phyloP scores from a whole-genome alignment of 139 green algal genomes.

The Marvania coccoides region DNA sequence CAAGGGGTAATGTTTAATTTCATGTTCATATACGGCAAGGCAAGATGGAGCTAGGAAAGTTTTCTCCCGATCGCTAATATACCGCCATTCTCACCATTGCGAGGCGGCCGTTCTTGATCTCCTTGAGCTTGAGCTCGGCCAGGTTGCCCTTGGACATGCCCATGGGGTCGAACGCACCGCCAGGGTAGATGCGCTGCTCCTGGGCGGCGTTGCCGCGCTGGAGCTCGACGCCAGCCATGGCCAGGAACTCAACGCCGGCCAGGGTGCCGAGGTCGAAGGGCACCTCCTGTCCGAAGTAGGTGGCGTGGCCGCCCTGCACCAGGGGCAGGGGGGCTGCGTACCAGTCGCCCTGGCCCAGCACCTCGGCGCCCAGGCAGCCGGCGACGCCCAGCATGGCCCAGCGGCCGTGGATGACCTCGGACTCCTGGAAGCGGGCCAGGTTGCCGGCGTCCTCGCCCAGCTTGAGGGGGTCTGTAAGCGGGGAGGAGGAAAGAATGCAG shows the following conservation, averaged over 20 bases:
- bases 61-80: too few relatives aligned
- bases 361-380: slow-evolving; percentile 17
- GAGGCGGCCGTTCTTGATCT: slow-evolving; percentile 90
- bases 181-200: slow-evolving; percentile 71
- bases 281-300: slow-evolving; percentile 66
- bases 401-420: slow-evolving; percentile 54
- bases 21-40: too few relatives aligned
- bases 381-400: slow-evolving; percentile 36
- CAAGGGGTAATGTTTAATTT: too few relatives aligned
- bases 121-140: slow-evolving; percentile 78
- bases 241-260: slow-evolving; percentile 53
- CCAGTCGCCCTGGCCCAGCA: slow-evolving; percentile 59
- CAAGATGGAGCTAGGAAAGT: too few relatives aligned
- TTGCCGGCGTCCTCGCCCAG: slow-evolving; percentile 7
- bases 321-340: slow-evolving; percentile 66
- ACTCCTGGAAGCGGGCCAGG: slow-evolving; percentile 41
- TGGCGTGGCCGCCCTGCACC: slow-evolving; percentile 58
- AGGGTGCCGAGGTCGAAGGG: slow-evolving; percentile 78
- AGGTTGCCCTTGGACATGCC: slow-evolving; percentile 70
- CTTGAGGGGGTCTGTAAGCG: slow-evolving; percentile 7
- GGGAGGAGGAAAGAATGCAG: too few relatives aligned
- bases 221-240: slow-evolving; percentile 62
- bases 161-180: slow-evolving; percentile 82
- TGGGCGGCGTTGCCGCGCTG: slow-evolving; percentile 52
- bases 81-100: slow-evolving; percentile 54